phyloP scores from a whole-genome alignment of 1,284 basidiomycete genomes.

The Irpex sp. region DNA sequence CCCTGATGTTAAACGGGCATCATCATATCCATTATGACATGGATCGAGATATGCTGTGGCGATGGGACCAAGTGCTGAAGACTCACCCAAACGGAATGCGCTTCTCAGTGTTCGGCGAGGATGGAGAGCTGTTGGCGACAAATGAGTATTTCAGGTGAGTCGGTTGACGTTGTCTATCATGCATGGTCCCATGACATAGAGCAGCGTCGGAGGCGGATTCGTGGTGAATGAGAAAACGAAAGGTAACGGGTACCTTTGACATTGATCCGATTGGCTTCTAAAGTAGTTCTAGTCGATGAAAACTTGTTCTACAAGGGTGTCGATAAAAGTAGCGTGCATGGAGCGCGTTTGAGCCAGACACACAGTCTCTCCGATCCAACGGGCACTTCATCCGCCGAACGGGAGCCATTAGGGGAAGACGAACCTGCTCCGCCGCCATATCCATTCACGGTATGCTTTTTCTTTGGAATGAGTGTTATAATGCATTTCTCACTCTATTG shows the following conservation, averaged over 20 bases:
- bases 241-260: constrained; percentile 38
- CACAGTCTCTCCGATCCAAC: constrained; percentile 53
- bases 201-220: constrained; percentile 85
- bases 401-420: constrained; percentile 35
- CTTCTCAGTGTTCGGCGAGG: constrained; percentile 80
- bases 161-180: neutral
- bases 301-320: constrained; percentile 97
- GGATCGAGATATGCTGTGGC: constrained; percentile 89
- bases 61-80: constrained; percentile 79
- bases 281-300: constrained; percentile 64
- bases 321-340: constrained; percentile 77
- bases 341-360: constrained; percentile 72
- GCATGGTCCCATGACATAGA: neutral
- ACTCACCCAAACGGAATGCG: constrained; percentile 90
- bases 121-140: constrained; percentile 87
- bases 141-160: constrained; percentile 86
- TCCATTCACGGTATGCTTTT: constrained; percentile 52
- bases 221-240: constrained; percentile 90
- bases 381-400: constrained; percentile 32
- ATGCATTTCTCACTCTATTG: neutral
- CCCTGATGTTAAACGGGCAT: constrained; percentile 67
- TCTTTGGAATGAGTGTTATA: neutral
- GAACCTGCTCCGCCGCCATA: constrained; percentile 64
- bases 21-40: constrained; percentile 82
- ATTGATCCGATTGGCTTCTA: constrained; percentile 10